Percentiles rank a stretch among this genome's conserved stretches.
phyloP scores from a whole-genome alignment of 1,139 yeast species.

The Debaryomyces sp. region DNA sequence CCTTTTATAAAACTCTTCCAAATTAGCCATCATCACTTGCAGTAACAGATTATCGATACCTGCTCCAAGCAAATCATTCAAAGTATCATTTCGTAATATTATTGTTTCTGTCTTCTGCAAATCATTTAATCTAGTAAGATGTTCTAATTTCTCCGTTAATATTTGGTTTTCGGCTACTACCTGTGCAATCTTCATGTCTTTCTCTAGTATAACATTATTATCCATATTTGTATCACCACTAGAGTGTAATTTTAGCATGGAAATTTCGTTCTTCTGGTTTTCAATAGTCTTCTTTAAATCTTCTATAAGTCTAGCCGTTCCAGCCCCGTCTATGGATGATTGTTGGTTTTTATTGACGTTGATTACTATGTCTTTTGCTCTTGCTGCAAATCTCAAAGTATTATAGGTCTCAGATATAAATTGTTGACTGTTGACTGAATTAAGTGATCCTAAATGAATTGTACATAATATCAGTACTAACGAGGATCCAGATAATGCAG shows the following conservation, averaged over 20 bases:
- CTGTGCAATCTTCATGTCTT: conserved; percentile 33
- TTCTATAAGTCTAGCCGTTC: conserved; percentile 48
- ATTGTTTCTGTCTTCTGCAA: conserved; percentile 57
- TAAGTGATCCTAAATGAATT: conserved; percentile 57
- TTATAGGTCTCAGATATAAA: conserved; percentile 78
- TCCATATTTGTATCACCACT: neutral
- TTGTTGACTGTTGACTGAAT: conserved; percentile 30
- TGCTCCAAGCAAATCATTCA: conserved; percentile 51
- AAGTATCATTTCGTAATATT: conserved; percentile 54
- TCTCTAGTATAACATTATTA: conserved; percentile 8
- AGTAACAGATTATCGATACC: conserved; percentile 33
- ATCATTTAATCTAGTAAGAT: conserved; percentile 62
- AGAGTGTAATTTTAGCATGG: conserved; percentile 23
- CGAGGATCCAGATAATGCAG: conserved; percentile 87
- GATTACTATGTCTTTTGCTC: conserved; percentile 84
- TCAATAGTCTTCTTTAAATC: conserved; percentile 51
- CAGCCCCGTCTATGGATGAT: conserved; percentile 32
- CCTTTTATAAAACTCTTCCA: conserved; percentile 50
- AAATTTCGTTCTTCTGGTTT: conserved; percentile 44
- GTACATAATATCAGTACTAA: conserved; percentile 89
- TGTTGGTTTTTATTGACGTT: conserved; percentile 61
- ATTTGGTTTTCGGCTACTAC: conserved; percentile 64
- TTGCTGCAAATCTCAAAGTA: conserved; percentile 87
- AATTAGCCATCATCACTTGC: conserved; percentile 45
- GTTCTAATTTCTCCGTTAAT: conserved; percentile 69